Conservation (phyloP, 805 yeast genomes). For the Schizosaccharomyces pombe region ASM294v3 CU329670.1:962501-963000, state of each 20-base stretch:
- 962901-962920: slow-evolving; percentile 2
- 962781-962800: background rate
- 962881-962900: slow-evolving; percentile 1
- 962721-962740: background rate
- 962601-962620: background rate
- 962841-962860: slow-evolving; percentile 1
- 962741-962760: slow-evolving; percentile 1
- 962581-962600: background rate
- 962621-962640: background rate
- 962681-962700: background rate
- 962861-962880: slow-evolving; percentile 1
- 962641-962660: background rate
- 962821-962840: background rate
- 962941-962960: background rate
- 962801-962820: background rate
- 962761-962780: slow-evolving; percentile 3
- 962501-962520: background rate
- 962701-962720: background rate
- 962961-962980: background rate
- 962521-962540: background rate
- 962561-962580: slow-evolving; percentile 1
- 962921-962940: background rate
- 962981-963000: background rate
- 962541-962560: background rate
- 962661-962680: background rate